phyloP scores from a whole-genome alignment of 2,329 filamentous ascomycete genomes.

The Botryotinia globosa region DNA sequence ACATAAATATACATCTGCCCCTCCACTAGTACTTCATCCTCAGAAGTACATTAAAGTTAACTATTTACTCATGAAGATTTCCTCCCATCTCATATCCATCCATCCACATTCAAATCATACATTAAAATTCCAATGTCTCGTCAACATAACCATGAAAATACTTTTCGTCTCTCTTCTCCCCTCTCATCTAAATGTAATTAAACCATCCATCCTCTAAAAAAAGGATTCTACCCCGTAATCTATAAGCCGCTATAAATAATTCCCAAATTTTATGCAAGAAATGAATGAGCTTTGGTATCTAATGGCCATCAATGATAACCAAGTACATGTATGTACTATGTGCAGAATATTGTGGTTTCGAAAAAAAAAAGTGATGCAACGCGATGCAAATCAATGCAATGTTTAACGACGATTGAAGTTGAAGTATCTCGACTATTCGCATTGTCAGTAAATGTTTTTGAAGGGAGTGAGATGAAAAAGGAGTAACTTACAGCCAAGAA shows the following conservation, averaged over 20 bases:
- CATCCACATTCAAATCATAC: neutral
- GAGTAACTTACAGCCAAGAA: constrained; percentile 46
- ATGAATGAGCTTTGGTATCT: neutral
- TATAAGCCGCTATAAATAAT: neutral
- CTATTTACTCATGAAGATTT: neutral
- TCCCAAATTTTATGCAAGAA: neutral
- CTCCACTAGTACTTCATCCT: neutral
- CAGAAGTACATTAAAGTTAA: neutral
- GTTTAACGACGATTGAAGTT: constrained; percentile 46
- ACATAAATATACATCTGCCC: neutral
- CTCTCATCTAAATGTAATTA: neutral
- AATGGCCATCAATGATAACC: neutral
- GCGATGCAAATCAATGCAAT: neutral
- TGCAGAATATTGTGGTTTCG: neutral
- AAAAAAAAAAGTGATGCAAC: neutral
- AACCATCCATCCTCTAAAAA: neutral
- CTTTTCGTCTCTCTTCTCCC: neutral
- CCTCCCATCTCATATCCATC: neutral
- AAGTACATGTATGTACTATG: neutral
- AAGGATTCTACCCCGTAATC: neutral
- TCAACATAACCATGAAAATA: neutral
- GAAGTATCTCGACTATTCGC: constrained; percentile 40
- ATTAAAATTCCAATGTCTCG: neutral
- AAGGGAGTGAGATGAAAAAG: neutral
- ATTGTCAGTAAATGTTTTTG: constrained; percentile 20